Conservation (phyloP, 139 green algal genomes). For the Zygnema circumcarinatum region DNA sequence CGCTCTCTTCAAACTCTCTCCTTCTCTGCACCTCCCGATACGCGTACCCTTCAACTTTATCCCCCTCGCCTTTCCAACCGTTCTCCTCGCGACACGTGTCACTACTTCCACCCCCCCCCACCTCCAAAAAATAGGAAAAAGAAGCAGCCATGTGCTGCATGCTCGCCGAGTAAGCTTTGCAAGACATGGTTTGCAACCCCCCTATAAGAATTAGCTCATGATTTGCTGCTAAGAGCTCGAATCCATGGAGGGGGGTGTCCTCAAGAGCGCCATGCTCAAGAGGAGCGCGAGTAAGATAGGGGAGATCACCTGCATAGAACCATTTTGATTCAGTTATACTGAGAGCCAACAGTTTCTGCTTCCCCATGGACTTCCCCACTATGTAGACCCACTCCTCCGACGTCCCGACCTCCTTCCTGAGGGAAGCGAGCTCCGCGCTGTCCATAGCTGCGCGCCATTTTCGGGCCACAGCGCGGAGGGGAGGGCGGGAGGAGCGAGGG, state of each 20-base stretch:
- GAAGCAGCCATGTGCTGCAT: background rate
- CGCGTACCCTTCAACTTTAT: too few relatives aligned
- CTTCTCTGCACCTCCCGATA: constrained; percentile 3
- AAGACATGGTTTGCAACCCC: background rate
- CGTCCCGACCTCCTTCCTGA: background rate
- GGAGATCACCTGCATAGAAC: background rate
- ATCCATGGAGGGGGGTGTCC: constrained; percentile 3
- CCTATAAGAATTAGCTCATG: background rate
- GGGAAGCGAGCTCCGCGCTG: background rate
- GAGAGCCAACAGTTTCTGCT: background rate
- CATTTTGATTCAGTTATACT: background rate
- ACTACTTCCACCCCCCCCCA: background rate
- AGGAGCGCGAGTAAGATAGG: background rate
- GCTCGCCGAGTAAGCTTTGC: background rate
- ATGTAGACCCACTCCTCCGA: background rate
- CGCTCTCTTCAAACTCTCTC: background rate
- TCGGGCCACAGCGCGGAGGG: background rate
- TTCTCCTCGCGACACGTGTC: background rate
- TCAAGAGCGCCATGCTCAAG: background rate
- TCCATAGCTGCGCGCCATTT: background rate
- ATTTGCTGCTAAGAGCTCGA: background rate
- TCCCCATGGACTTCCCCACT: constrained; percentile 6
- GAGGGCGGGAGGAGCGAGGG: background rate
- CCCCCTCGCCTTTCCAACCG: too few relatives aligned
- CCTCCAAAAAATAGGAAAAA: background rate